Percentiles rank a stretch among this genome's conserved stretches.
Conservation (phyloP, 768 basidiomycete genomes). For the Lactarius pseudohatsudake region DNA sequence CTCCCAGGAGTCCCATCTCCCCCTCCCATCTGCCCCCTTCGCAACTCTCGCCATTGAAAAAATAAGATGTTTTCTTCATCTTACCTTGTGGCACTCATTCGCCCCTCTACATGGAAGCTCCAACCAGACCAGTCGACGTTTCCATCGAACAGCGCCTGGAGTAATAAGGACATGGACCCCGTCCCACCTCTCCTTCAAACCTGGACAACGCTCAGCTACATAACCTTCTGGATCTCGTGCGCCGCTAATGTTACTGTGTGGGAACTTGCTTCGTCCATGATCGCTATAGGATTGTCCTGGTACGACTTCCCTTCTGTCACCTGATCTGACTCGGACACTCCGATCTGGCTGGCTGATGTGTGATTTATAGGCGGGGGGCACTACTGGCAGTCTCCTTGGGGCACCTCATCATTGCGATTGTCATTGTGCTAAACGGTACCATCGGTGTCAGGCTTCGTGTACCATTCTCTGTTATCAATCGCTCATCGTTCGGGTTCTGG, state of each 20-base stretch:
- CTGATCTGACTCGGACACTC: neutral
- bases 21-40: neutral
- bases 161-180: slow-evolving; percentile 77
- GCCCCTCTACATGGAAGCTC: slow-evolving; percentile 48
- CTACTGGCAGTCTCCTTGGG: slow-evolving; percentile 69
- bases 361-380: slow-evolving; percentile 54
- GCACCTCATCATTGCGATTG: slow-evolving; percentile 69
- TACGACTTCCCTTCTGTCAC: slow-evolving; percentile 32
- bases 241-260: slow-evolving; percentile 37
- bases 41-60: neutral
- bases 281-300: slow-evolving; percentile 75
- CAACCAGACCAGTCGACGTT: slow-evolving; percentile 53
- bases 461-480: slow-evolving; percentile 73
- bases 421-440: slow-evolving; percentile 77
- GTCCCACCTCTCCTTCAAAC: slow-evolving; percentile 59
- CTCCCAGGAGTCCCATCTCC: neutral
- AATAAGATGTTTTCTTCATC: neutral
- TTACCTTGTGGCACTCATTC: neutral
- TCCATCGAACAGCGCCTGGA: slow-evolving; percentile 59
- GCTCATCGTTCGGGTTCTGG: slow-evolving; percentile 89
- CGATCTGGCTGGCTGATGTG: neutral
- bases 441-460: slow-evolving; percentile 75
- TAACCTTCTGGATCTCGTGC: slow-evolving; percentile 55
- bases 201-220: slow-evolving; percentile 67
- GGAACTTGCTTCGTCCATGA: slow-evolving; percentile 72